Percentiles rank a stretch among this genome's conserved stretches.
Evolutionary conservation across 2,329 filamentous ascomycete species (phyloP).

Genomic region (Cercospora berteroae): DNA sequence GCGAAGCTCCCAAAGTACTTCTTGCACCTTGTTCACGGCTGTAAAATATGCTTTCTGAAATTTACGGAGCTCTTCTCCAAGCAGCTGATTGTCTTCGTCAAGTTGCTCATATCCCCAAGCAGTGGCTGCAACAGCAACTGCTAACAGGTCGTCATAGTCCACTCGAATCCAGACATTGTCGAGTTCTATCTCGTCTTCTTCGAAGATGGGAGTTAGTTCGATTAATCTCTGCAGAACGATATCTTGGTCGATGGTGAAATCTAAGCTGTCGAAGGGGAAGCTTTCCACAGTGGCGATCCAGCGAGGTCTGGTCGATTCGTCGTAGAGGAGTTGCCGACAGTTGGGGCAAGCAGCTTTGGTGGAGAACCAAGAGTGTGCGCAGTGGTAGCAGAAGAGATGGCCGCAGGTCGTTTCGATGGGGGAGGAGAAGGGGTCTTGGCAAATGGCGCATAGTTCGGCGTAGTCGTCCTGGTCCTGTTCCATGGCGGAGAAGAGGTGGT

Average conservation of each 20-base stretch:
- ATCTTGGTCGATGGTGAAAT: not conserved
- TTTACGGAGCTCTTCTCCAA: not conserved
- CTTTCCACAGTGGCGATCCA: not conserved
- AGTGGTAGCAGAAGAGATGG: not conserved
- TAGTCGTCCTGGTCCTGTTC: not conserved
- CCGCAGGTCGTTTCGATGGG: not conserved
- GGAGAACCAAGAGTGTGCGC: not conserved
- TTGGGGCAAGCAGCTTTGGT: not conserved
- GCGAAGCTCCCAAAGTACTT: not conserved
- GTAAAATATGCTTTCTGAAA: not conserved
- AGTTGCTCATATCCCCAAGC: not conserved
- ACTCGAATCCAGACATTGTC: not conserved
- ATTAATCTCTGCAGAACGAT: not conserved
- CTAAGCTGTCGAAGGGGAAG: not conserved
- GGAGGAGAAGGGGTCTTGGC: not conserved
- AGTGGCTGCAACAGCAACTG: not conserved
- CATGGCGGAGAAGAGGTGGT: not conserved
- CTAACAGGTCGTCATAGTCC: not conserved
- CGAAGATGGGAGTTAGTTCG: not conserved
- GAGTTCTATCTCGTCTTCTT: not conserved
- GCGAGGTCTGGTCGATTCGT: not conserved
- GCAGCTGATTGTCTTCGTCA: not conserved
- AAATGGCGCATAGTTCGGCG: not conserved
- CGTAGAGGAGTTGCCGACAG: not conserved
- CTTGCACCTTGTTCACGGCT: not conserved